Conservation (phyloP, 2,329 filamentous ascomycete species). For the Zasmidium angulare region DNA sequence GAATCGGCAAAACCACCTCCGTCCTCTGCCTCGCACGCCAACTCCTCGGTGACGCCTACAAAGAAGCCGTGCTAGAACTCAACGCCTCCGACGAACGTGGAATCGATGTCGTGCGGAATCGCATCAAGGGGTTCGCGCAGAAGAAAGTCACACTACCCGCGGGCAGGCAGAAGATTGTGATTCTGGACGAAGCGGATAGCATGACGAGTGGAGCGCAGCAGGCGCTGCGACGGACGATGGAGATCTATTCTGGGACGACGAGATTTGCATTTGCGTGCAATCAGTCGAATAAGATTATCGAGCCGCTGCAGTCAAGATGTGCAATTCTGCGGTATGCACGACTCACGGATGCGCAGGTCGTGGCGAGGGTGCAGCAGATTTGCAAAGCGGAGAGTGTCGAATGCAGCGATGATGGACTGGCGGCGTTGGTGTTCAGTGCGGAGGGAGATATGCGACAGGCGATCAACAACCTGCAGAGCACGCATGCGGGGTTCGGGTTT, state of each 20-base stretch:
- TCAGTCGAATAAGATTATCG: constrained; percentile 98
- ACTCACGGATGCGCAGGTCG: constrained; percentile 87
- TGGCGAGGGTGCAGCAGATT: constrained; percentile 87
- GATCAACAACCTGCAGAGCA: constrained; percentile 97
- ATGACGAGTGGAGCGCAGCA: constrained; percentile 98
- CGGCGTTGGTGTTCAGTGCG: constrained; percentile 93
- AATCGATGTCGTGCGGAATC: constrained; percentile 94
- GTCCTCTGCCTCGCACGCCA: constrained; percentile 90
- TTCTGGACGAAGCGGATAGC: constrained; percentile 93
- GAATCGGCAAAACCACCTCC: constrained; percentile 97
- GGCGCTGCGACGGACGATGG: constrained; percentile 92
- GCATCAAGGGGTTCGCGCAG: constrained; percentile 97
- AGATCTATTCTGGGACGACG: constrained; percentile 96
- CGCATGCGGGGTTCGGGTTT: constrained; percentile 88
- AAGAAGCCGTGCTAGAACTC: constrained; percentile 93
- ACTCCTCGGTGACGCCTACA: constrained; percentile 87
- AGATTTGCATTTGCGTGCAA: constrained; percentile 98
- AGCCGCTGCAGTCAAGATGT: constrained; percentile 95
- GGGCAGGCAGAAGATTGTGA: constrained; percentile 92
- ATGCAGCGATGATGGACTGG: constrained; percentile 88
- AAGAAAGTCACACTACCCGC: constrained; percentile 95
- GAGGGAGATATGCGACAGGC: constrained; percentile 99
- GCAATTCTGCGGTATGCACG: constrained; percentile 93
- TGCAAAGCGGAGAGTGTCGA: constrained; percentile 88
- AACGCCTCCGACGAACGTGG: constrained; percentile 96